Percentiles rank a stretch among this genome's conserved stretches.
phyloP scores from a whole-genome alignment of 805 yeast genomes.

The Blastobotrys terrestris region DNA sequence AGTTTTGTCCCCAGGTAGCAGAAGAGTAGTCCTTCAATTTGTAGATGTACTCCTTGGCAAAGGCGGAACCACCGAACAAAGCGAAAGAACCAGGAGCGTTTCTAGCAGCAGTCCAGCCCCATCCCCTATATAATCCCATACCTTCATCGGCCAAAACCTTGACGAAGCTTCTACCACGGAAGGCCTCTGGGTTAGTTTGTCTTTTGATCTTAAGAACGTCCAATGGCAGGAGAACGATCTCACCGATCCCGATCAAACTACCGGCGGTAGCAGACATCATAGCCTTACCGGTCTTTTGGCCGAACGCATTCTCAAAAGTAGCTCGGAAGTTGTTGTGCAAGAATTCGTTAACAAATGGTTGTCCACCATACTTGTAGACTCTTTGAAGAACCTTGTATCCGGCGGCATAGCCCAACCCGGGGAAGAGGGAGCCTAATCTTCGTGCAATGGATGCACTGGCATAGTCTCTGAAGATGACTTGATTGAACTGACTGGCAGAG shows the following conservation, averaged over 20 bases:
- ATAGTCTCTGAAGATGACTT: conserved; percentile 79
- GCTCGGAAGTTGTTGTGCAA: conserved; percentile 67
- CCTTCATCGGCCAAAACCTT: conserved; percentile 88
- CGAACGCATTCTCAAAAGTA: conserved; percentile 69
- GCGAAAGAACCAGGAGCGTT: conserved; percentile 99
- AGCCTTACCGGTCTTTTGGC: conserved; percentile 96
- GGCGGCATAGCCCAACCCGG: conserved; percentile 98
- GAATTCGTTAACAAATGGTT: conserved; percentile 95
- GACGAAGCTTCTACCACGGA: conserved; percentile 94
- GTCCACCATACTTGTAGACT: conserved; percentile 98
- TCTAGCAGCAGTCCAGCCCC: conserved; percentile 99
- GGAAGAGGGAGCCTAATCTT: conserved; percentile 80
- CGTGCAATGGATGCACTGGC: conserved; percentile 64
- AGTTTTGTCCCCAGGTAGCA: conserved; percentile 95
- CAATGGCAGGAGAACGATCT: conserved; percentile 87
- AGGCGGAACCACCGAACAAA: conserved; percentile 96
- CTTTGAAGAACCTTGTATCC: conserved; percentile 93
- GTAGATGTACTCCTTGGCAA: conserved; percentile 93
- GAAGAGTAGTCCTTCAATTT: conserved; percentile 78
- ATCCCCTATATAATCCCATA: conserved; percentile 87
- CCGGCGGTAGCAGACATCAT: conserved; percentile 96
- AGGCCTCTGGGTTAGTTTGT: conserved; percentile 99
- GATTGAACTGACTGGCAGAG: conserved; percentile 60
- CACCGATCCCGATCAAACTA: conserved; percentile 95
- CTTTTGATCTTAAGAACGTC: conserved; percentile 97